Evolutionary conservation across 2,329 filamentous ascomycete genomes (phyloP), one percentile per base, ranked within the genome.

Genomic region (Ampelomyces quisqualis): DNA sequence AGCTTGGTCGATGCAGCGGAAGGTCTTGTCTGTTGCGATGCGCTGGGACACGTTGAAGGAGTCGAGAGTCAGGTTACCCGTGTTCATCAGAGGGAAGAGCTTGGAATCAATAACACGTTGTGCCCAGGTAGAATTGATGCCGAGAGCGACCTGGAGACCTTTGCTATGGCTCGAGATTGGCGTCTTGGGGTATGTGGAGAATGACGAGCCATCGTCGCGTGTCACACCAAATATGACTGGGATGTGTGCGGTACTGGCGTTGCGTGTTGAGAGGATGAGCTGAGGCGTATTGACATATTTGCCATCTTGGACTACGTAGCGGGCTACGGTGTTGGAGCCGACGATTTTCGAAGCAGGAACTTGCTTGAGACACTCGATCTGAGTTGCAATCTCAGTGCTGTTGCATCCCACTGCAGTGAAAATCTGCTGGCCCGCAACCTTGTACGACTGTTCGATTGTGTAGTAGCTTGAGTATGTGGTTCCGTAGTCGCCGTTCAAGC

Each of bases 1-100:
- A 4, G 79, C 78, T 59, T 82, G 73, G 56, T 81, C 77, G 35
- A 78, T 66, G 58, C 80, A 84, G 41, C 79, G 75, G 69, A 82
- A 82, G 7, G 75, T 73, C 36, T 72, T 77, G 58, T 83, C 79
- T 2, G 79, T 82, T 2, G 77, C 73, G 27, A 82, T 68, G 5
- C 76, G 76, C 5, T 76, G 68, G 14, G 73, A 73, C 22, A 77
- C 69, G 45, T 79, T 80, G 70, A 77, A 82, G 2, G 79, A 69
- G 44, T 80, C 73, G 5, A 79, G 70, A 0, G 78, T 81, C 7
- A 71, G 43, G 34, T 80, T 79, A 3, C 74, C 70, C 0, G 72
- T 71, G 17, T 64, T 48, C 14, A 73, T 70, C 19, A 74, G 53
- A 0, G 79, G 77, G 53, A 81, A 80, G 10, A 82, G 70, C 2